Evolutionary conservation across 169 alveolate genomes (phyloP), one percentile per base, ranked within the genome.

Genomic region (Theileria luwenshuni): DNA sequence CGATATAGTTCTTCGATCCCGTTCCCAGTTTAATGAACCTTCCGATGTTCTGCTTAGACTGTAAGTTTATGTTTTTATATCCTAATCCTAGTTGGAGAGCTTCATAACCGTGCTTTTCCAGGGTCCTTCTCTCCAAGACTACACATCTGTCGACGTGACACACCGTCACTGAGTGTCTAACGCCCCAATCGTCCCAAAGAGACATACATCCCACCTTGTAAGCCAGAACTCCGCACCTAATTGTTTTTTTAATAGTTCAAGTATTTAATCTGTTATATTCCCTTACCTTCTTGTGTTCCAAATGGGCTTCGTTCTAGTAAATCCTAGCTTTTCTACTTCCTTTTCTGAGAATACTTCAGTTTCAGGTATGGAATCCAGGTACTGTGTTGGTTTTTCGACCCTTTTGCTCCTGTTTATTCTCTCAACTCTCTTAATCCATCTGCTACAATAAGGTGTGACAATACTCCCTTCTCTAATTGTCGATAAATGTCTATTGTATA

Each of bases 111-210:
- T 92, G 90, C 42, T 67, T 83, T 47, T 87, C 89, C 54, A 92
- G 86, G 38, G 94, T 91, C 41, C 86, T 70, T 73, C 84, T 91
- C 49, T 90, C 90, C 69, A 91, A 56, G 10, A 92, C 96, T 28
- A 83, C 87, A 60, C 95, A 92, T 49, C 94, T 70, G 33, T 91
- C 91, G 33, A 92, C 86, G 45, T 92, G 93, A 51, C 91, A 86
- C 27, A 92, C 94, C 0, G 96, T 92, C 1, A 92, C 94, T 23
- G 91, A 86, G 67, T 90, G 94, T 15, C 93, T 72, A 63, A 86
- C 94, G 1, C 96, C 96, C 96, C 96, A 92, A 28, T 90, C 93
- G 67, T 92, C 95, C 96, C 96, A 92, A 6, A 92, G 84, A 21
- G 93, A 83, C 95, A 91, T 91, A 83, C 95, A 91, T 0, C 96